Evolutionary conservation across 306 rosid genomes (phyloP).

Genomic region (Carpinus fangiana): DNA sequence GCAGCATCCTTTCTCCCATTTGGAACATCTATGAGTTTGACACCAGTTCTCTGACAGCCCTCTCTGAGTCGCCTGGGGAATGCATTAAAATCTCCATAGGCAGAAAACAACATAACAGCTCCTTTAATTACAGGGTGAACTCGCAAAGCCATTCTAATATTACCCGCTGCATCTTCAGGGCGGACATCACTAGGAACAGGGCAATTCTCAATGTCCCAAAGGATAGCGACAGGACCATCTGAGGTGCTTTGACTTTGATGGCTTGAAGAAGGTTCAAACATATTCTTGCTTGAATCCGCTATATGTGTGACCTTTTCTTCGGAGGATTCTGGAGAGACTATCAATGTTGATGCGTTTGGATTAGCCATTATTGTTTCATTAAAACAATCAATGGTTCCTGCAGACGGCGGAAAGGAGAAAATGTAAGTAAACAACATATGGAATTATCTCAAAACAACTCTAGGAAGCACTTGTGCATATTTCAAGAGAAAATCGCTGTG

Average conservation of each 20-base stretch:
- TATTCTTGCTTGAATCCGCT: conserved; percentile 51
- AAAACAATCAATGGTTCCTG: conserved; percentile 44
- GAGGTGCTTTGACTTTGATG: conserved; percentile 49
- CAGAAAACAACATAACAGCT: conserved; percentile 81
- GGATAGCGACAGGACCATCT: conserved; percentile 84
- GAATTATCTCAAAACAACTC: background rate
- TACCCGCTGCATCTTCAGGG: conserved; percentile 90
- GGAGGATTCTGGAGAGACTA: conserved; percentile 37
- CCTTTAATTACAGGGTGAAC: conserved; percentile 90
- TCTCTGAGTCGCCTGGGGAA: conserved; percentile 90
- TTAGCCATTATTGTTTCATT: conserved; percentile 45
- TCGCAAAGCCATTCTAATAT: conserved; percentile 91
- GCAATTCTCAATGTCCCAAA: conserved; percentile 98
- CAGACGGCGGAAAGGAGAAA: conserved; percentile 17
- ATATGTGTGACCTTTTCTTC: conserved; percentile 58
- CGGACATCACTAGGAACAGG: conserved; percentile 95
- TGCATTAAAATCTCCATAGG: conserved; percentile 91
- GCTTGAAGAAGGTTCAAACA: conserved; percentile 48
- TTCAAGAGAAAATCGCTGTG: background rate
- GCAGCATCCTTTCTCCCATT: conserved; percentile 99
- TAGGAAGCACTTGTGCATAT: background rate
- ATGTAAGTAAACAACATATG: background rate
- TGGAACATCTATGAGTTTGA: conserved; percentile 89
- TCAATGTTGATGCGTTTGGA: conserved; percentile 37
- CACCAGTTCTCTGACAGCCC: conserved; percentile 99